Evolutionary conservation across 2,329 filamentous ascomycete genomes (phyloP).

Genomic region (Talaromyces sp.): DNA sequence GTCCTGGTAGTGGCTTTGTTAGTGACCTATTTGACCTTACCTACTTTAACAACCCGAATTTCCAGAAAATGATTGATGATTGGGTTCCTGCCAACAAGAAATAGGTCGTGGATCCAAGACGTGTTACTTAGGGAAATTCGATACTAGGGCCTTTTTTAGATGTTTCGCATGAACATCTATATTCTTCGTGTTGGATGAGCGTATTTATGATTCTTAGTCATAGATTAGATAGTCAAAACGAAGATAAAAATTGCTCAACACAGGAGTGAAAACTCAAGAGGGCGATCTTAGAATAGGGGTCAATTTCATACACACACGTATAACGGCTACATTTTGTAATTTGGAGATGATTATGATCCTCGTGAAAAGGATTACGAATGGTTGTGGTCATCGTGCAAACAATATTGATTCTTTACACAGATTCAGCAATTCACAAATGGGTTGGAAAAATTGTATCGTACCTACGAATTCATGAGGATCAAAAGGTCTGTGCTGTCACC

Average conservation of each 20-base stretch:
- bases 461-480: not conserved
- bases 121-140: not conserved
- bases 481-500: not conserved
- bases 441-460: no score
- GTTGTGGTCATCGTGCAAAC: not conserved
- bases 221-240: not conserved
- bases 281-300: not conserved
- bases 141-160: not conserved
- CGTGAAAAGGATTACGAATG: not conserved
- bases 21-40: conserved; percentile 35
- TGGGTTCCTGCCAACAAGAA: conserved; percentile 22
- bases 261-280: not conserved
- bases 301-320: not conserved
- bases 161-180: not conserved
- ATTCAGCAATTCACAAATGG: not conserved
- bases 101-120: not conserved
- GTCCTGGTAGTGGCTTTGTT: conserved; percentile 17
- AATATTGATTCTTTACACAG: not conserved
- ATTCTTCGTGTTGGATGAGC: no score
- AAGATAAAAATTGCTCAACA: not conserved
- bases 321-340: not conserved
- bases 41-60: conserved; percentile 45
- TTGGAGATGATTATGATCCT: not conserved
- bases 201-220: no score
- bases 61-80: conserved; percentile 34